Base-by-base conservation (phyloP, 2,329 filamentous ascomycete genomes). In the Davidsoniella virescens region DNA sequence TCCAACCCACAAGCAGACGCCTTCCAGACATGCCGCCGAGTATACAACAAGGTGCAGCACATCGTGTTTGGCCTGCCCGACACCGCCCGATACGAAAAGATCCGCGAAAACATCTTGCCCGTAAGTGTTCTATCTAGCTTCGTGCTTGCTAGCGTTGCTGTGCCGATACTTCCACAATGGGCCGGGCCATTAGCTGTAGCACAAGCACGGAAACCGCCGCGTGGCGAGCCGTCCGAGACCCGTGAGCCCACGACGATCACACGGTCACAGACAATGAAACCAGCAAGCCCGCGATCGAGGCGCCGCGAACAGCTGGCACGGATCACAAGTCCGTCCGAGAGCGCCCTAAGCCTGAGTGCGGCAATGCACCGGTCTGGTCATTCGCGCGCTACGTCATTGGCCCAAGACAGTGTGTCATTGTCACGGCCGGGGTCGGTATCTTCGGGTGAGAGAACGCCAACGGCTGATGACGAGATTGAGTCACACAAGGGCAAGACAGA, bases 31-130 rank as follows among this genome's bases (percentile, higher is more conserved):
- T 90, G 85, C 61, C 77, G 84, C 53, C 72, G 86, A 59, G 79
- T 92, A 57, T 90, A 88, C 68, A 92, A 92, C 66, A 87, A 86
- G 65, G 84, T 92, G 38, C 85, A 92, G 65, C 80, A 86, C 64
- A 86, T 92, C 58, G 84, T 92, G 23, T 92, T 92, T 63, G 85
- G 85, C 17, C 71, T 83, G 20, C 73, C 80, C 33, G 84, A 90
- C 59, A 72, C 75, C 23, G 71, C 72, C 54, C 74, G 79, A 52
- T 72, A 78, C 56, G 82, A 87, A 58, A 82, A 81, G 66, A 87
- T 92, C 62, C 82, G 79, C 61, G 84, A 90, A 64, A 92, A 92
- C 62, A 72, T 83, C 5, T 64, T 90, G 38, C 85, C 85, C 6
- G 84, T 90, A 50, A 85, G 83, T 5, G 80, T 92, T 2, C 74